A percentile compares a stretch with the other conserved stretches of the same genome.
phyloP scores from a whole-genome alignment of 257 asterid genomes.

The Cordia subcordata region DNA sequence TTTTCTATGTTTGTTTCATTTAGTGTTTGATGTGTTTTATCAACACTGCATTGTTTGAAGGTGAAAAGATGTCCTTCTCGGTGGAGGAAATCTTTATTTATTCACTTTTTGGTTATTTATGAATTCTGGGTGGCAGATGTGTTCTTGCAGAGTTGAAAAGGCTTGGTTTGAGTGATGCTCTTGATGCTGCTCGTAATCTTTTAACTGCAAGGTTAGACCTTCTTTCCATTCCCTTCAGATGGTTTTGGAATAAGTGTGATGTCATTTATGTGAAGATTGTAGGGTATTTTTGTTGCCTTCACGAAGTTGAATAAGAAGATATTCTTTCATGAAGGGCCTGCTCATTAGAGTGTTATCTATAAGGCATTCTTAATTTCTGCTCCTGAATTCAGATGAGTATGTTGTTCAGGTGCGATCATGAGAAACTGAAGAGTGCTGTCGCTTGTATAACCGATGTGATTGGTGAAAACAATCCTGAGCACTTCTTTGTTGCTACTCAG shows the following conservation, averaged over 20 bases:
- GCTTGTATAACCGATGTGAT: slow-evolving; percentile 72
- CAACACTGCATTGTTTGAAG: background rate
- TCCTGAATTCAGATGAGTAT: slow-evolving; percentile 16
- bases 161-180: slow-evolving; percentile 66
- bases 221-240: background rate
- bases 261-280: background rate
- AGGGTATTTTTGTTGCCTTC: background rate
- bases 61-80: background rate
- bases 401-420: slow-evolving; percentile 77
- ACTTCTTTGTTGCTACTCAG: slow-evolving; percentile 87
- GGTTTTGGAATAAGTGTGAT: background rate
- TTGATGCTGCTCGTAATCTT: slow-evolving; percentile 61
- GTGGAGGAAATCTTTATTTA: background rate
- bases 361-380: slow-evolving; percentile 8
- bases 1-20: background rate
- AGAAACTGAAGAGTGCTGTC: slow-evolving; percentile 60
- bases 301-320: no score
- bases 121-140: slow-evolving; percentile 52
- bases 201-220: slow-evolving; percentile 54
- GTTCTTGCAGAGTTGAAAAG: slow-evolving; percentile 72
- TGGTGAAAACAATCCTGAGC: slow-evolving; percentile 72
- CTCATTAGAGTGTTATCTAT: background rate
- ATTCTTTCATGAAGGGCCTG: no score
- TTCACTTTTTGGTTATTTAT: background rate
- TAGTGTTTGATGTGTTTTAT: background rate